Percentiles rank a stretch among this genome's conserved stretches.
phyloP scores from a whole-genome alignment of 352 stramenopile genomes.

The Globisporangium mamillatum region DNA sequence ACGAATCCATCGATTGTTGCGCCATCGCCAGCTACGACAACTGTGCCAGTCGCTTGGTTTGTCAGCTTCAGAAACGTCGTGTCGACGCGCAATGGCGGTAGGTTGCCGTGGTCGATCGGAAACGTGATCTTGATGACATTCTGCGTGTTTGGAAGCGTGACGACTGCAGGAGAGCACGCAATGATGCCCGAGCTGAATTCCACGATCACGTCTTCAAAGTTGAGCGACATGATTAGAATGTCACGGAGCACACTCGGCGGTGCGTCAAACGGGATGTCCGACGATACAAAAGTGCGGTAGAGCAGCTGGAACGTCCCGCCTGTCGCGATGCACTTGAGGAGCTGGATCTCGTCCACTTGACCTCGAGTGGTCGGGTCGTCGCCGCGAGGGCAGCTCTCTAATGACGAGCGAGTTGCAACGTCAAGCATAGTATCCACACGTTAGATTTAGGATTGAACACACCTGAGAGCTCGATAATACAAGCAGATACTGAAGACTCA shows the following conservation, averaged over 20 bases:
- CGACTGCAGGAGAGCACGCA: constrained; percentile 34
- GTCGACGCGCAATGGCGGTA: constrained; percentile 43
- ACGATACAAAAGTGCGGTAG: constrained; percentile 50
- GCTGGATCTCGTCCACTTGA: constrained; percentile 85
- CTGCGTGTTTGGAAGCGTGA: neutral
- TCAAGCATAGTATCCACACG: neutral
- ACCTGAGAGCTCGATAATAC: neutral
- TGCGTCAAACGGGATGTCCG: constrained; percentile 57
- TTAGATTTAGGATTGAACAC: neutral
- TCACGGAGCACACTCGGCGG: constrained; percentile 36
- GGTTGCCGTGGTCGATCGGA: constrained; percentile 39
- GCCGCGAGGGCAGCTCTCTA: constrained; percentile 80
- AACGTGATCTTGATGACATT: constrained; percentile 69
- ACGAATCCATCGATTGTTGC: constrained; percentile 29
- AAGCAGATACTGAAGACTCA: constrained; percentile 21
- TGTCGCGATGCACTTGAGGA: constrained; percentile 59
- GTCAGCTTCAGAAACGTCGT: constrained; percentile 28
- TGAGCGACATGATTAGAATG: constrained; percentile 45
- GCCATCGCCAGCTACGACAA: constrained; percentile 41
- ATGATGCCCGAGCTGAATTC: constrained; percentile 34
- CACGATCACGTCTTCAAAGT: constrained; percentile 51
- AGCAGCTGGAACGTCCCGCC: constrained; percentile 57
- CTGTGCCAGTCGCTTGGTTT: constrained; percentile 9
- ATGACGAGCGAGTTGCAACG: neutral
- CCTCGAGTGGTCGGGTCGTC: constrained; percentile 81